A percentile compares a stretch with the other conserved stretches of the same genome.
These are phyloP conservation scores for Aphanomyces cochlioides DNA, from an alignment of 352 stramenopile species.

Conservation along the genomic window DNA sequence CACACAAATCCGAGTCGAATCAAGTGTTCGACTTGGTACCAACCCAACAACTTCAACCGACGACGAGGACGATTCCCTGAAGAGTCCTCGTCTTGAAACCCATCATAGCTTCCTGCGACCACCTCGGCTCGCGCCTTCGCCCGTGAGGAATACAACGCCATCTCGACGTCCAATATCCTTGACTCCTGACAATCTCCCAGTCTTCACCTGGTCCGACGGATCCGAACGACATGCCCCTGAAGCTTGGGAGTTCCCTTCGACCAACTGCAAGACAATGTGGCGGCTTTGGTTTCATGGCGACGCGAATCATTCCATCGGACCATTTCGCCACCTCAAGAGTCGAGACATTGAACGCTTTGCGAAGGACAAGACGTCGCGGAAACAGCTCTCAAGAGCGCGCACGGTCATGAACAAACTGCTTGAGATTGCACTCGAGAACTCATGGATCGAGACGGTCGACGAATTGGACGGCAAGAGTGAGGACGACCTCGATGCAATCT, in stretches of 20 bases:
- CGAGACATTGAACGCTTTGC: conserved; percentile 14
- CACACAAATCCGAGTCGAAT: neutral
- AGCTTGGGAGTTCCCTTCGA: conserved; percentile 15
- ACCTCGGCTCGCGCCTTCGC: too few relatives aligned
- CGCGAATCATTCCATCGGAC: neutral
- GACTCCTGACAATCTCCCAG: neutral
- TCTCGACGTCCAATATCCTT: neutral
- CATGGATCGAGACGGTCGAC: neutral
- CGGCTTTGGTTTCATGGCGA: conserved; percentile 16
- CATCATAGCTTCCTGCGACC: too few relatives aligned
- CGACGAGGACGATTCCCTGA: neutral
- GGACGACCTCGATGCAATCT: neutral
- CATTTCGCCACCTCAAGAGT: conserved; percentile 11
- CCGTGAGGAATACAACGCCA: neutral
- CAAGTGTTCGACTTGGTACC: neutral
- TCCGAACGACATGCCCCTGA: neutral
- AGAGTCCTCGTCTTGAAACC: too few relatives aligned
- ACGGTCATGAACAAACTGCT: conserved; percentile 20
- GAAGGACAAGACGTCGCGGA: neutral
- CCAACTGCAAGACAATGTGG: conserved; percentile 9
- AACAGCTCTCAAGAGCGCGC: conserved; percentile 10
- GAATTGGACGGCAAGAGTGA: neutral
- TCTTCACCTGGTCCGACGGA: conserved; percentile 2
- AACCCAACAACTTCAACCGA: neutral
- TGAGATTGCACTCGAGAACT: neutral